Evolutionary conservation across 768 basidiomycete genomes (phyloP), one percentile per base, ranked within the genome.

Genomic region (Boletus speciosus): DNA sequence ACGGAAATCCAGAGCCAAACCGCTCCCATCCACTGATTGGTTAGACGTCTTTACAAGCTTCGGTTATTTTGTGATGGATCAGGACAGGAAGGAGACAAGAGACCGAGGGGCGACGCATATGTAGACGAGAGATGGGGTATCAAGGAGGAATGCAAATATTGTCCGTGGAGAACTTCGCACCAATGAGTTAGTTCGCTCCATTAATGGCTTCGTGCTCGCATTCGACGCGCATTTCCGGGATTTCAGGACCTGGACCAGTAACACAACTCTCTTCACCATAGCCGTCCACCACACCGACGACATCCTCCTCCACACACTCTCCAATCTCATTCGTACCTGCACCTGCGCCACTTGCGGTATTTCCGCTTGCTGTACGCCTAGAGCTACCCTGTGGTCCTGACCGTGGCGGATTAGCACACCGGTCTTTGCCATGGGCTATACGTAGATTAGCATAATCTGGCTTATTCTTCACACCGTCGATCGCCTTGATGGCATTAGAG

Each of bases 401-500:
- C 47, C 91, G 82, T 10, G 92, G 93, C 34, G 92, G 86, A 71
- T 95, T 95, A 31, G 93, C 95, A 71, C 94, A 98, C 35, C 94
- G 83, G 66, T 97, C 94, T 69, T 97, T 98, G 55, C 95, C 94
- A 71, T 95, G 94, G 15, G 93, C 88, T 54, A 99, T 90, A 38
- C 93, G 87, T 60, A 98, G 74, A 69, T 86, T 86, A 16, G 83
- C 78, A 66, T 98, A 98, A 66, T 98, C 95, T 2, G 91, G 83
- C 67, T 93, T 90, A 66, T 79, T 83, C 81, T 96, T 96, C 72
- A 97, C 82, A 8, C 86, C 88, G 53, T 98, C 96, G 64, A 98
- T 95, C n/a, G 96, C 94, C 76, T 98, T 98, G 78, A 94, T 93
- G 12, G 94, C 93, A 66, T 95, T 95, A 47, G 87, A 85, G 61